Evolutionary conservation across 768 basidiomycete genomes (phyloP).

Genomic region (Amanita jacksonii): DNA sequence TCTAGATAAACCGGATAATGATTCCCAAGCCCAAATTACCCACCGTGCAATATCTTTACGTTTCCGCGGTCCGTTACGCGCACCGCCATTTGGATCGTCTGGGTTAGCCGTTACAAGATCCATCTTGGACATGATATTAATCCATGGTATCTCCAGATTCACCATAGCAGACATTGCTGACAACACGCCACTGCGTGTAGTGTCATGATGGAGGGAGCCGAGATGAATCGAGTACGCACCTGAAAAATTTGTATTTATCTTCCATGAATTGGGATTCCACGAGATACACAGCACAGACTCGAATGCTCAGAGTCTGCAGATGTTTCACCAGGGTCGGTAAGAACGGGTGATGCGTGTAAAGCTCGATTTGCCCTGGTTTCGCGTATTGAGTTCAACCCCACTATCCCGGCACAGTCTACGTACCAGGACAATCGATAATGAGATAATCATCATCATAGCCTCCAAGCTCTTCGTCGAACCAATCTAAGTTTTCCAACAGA

Average conservation of each 20-base stretch:
- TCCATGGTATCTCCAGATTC: constrained; percentile 92
- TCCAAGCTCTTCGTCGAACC: constrained; percentile 94
- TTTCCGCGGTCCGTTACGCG: constrained; percentile 63
- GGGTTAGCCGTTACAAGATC: constrained; percentile 73
- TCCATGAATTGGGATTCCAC: constrained; percentile 99
- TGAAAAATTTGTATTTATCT: constrained; percentile 97
- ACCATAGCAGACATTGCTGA: constrained; percentile 99
- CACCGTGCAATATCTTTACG: constrained; percentile 81
- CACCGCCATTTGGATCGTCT: constrained; percentile 50
- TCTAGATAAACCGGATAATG: background rate
- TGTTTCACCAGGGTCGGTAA: constrained; percentile 82
- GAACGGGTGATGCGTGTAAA: constrained; percentile 98
- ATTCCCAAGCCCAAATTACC: constrained; percentile 10
- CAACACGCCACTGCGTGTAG: constrained; percentile 66
- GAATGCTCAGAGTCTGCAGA: constrained; percentile 65
- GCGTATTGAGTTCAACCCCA: constrained; percentile 3
- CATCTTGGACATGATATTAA: constrained; percentile 99
- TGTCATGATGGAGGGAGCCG: constrained; percentile 2
- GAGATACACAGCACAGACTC: constrained; percentile 85
- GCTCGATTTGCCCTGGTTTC: constrained; percentile 83
- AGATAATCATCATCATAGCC: constrained; percentile 95
- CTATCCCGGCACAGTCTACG: background rate
- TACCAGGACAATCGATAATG: constrained; percentile 83
- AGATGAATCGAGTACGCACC: constrained; percentile 28
- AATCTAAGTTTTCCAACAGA: constrained; percentile 93